Evolutionary conservation across 495 filamentous ascomycete species (phyloP).

Genomic region (Aspergillus sclerotioniger): DNA sequence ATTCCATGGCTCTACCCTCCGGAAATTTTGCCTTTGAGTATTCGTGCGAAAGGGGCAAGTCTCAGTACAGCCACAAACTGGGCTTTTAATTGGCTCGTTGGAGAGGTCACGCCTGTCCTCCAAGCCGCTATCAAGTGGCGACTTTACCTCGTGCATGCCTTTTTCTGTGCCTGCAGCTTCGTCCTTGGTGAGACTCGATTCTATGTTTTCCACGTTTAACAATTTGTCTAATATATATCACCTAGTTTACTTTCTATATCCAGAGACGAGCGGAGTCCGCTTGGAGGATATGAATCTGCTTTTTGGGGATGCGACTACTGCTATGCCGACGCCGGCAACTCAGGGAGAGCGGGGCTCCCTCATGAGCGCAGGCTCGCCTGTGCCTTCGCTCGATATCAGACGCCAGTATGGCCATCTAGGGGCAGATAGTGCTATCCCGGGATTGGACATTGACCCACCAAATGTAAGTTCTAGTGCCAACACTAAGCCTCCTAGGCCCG

Average conservation of each 20-base stretch:
- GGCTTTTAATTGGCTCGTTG: slow-evolving; percentile 98
- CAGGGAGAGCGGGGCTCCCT: slow-evolving; percentile 74
- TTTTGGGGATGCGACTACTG: slow-evolving; percentile 84
- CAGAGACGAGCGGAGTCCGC: slow-evolving; percentile 90
- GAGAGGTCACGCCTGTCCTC: slow-evolving; percentile 87
- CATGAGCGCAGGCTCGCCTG: slow-evolving; percentile 68
- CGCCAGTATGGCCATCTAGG: slow-evolving; percentile 49
- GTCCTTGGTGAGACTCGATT: slow-evolving; percentile 72
- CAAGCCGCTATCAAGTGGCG: slow-evolving; percentile 91
- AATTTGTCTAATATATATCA: slow-evolving; percentile 18
- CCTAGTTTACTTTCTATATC: slow-evolving; percentile 92
- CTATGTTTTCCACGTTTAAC: not conserved
- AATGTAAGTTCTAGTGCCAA: slow-evolving; percentile 43
- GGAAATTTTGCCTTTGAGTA: slow-evolving; percentile 94
- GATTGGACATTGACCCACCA: slow-evolving; percentile 71
- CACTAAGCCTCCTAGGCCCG: slow-evolving; percentile 42
- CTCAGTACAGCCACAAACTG: slow-evolving; percentile 95
- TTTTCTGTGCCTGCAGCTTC: slow-evolving; percentile 95
- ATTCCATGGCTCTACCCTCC: slow-evolving; percentile 98
- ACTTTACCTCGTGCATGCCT: slow-evolving; percentile 90
- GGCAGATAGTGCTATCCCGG: slow-evolving; percentile 63
- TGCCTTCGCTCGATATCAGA: slow-evolving; percentile 74
- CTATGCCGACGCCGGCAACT: slow-evolving; percentile 68
- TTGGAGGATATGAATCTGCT: slow-evolving; percentile 93
- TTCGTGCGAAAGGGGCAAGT: slow-evolving; percentile 95